Evolutionary conservation across 345 rosid species (phyloP), one percentile per base, ranked within the genome.

Genomic region (Gossypium raimondii): DNA sequence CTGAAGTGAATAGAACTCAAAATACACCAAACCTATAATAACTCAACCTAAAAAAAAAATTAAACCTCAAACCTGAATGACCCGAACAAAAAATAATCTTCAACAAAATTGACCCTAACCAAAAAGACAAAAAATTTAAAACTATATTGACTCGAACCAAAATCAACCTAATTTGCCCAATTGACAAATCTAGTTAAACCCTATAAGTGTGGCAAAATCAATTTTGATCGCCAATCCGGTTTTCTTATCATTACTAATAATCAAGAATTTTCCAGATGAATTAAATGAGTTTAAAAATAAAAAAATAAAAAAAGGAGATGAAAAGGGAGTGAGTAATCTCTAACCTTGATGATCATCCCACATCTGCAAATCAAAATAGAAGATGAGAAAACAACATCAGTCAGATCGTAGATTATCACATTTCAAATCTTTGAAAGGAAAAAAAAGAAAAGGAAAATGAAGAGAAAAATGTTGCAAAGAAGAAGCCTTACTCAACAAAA

Each of bases 281-380:
- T 10, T 12, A 11, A 11, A 11, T 11, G 16, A 70, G 56, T 72
- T 62, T 4, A 24, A 20, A 63, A 34, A 34, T 34, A 29, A 29
- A 29, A 29, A 29, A 29, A 3, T 29, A 5, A 22, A 7, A 7
- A 57, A 47, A 14, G 60, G 58, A 56, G 43, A 41, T 4, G 38
- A 6, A 34, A 34, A 64, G 18, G 64, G 8, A 38, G 52, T 38
- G n/a, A 13, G 34, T 1, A 24, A 47, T 73, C 81, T 70, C 82
- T 71, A 75, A 89, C 97, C 97, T 89, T 90, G 24, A 92, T 78
- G 76, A 89, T 87, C 89, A 89, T 78, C 72, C 93, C 92, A 16
- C 90, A 90, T 72, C 95, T 92, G 89, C 86, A 78, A 22, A 69
- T 77, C 64, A 44, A 80, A 34, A 73, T 13, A 55, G 5, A 73